Evolutionary conservation across 116 monocot species (phyloP).

Genomic region (Zostera marina): DNA sequence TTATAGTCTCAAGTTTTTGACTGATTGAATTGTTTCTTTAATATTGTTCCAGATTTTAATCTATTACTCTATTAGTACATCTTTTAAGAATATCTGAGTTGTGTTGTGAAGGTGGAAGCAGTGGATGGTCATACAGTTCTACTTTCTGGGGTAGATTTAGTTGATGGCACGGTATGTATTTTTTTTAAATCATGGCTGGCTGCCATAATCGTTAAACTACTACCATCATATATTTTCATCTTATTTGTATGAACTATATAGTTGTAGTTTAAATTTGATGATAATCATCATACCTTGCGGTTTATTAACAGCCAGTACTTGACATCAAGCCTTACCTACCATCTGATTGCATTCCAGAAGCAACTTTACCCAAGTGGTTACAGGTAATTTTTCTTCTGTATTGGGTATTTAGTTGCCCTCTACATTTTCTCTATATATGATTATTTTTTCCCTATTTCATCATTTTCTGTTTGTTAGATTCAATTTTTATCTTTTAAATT

Average conservation of each 20-base stretch:
- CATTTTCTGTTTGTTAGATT: no score
- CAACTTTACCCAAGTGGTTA: conserved; percentile 60
- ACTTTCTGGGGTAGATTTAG: conserved; percentile 91
- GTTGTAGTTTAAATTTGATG: background rate
- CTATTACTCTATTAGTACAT: no score
- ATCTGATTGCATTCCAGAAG: conserved; percentile 59
- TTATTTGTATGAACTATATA: background rate
- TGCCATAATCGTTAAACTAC: background rate
- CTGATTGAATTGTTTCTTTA: no score
- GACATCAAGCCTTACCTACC: conserved; percentile 92
- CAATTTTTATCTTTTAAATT: no score
- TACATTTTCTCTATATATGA: no score
- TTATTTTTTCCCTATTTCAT: no score
- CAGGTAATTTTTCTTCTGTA: conserved; percentile 26
- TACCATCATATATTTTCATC: background rate
- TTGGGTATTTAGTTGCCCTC: no score
- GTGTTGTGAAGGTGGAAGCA: conserved; percentile 48
- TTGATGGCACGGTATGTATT: conserved; percentile 68
- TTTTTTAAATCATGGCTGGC: background rate
- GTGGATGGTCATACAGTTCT: conserved; percentile 47
- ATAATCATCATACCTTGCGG: conserved; percentile 11
- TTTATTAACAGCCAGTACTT: conserved; percentile 72
- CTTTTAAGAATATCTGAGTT: background rate
- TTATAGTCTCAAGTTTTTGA: no score
- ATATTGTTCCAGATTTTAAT: no score